These are phyloP conservation scores for Kazachstania psychrophila DNA, from an alignment of 805 yeast species.

Conservation along the genomic window DNA sequence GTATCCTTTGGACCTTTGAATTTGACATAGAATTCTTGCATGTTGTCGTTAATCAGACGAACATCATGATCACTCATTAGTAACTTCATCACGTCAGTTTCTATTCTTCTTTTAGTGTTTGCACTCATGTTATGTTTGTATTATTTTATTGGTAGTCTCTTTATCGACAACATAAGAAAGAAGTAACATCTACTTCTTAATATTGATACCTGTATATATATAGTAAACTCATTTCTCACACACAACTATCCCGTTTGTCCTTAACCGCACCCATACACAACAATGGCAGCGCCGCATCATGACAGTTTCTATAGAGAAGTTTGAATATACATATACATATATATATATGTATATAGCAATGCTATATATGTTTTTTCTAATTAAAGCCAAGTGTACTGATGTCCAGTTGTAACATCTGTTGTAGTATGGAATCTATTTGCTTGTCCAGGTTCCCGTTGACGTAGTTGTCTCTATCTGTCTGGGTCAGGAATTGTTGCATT, in stretches of 20 bases:
- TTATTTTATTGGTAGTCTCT: too few species aligned
- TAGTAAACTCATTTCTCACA: too few species aligned
- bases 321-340: too few species aligned
- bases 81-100: slow-evolving; percentile 91
- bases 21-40: slow-evolving; percentile 79
- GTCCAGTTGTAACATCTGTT: slow-evolving; percentile 59
- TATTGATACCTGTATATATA: too few species aligned
- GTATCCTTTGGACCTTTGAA: slow-evolving; percentile 82
- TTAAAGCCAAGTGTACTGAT: slow-evolving; percentile 56
- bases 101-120: slow-evolving; percentile 46
- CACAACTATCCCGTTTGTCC: too few species aligned
- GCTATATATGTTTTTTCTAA: slow-evolving; percentile 10
- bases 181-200: too few species aligned
- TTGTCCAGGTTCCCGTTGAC: slow-evolving; percentile 69
- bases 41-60: slow-evolving; percentile 65
- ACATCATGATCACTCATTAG: slow-evolving; percentile 92
- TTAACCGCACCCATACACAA: too few species aligned
- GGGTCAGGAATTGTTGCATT: slow-evolving; percentile 68
- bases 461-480: slow-evolving; percentile 66
- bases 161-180: too few species aligned
- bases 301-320: too few species aligned
- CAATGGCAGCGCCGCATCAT: too few species aligned
- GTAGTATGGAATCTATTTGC: slow-evolving; percentile 54
- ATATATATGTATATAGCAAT: too few species aligned
- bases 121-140: slow-evolving; percentile 3